Percentiles rank a stretch among this genome's conserved stretches.
phyloP scores from a whole-genome alignment of 768 basidiomycete genomes.

The Fomitopsis serialis region DNA sequence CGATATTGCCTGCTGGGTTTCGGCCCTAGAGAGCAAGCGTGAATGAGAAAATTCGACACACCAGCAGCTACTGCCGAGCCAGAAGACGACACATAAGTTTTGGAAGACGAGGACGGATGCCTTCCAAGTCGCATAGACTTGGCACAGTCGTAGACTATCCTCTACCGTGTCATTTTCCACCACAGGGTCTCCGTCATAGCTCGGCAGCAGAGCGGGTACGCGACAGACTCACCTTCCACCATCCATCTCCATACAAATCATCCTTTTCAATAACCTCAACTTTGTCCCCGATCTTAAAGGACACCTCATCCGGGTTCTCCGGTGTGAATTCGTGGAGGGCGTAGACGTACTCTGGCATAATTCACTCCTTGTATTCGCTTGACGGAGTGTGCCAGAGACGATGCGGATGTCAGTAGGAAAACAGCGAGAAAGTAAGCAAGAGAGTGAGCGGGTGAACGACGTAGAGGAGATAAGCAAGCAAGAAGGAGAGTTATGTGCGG shows the following conservation, averaged over 20 bases:
- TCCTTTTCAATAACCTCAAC: conserved; percentile 93
- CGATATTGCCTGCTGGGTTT: conserved; percentile 75
- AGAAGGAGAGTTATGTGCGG: background rate
- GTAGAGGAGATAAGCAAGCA: background rate
- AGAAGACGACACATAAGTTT: background rate
- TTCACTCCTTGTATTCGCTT: too few relatives aligned
- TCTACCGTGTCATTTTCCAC: too few relatives aligned
- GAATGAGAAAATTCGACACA: too few relatives aligned
- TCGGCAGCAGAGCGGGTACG: too few relatives aligned
- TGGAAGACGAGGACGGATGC: background rate
- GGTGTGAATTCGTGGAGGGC: conserved; percentile 85
- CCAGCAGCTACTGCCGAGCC: too few relatives aligned
- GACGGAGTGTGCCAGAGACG: background rate
- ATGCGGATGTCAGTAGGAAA: background rate
- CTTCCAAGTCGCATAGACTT: background rate
- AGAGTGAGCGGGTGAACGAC: background rate
- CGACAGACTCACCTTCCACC: conserved; percentile 74
- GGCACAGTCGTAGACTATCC: too few relatives aligned
- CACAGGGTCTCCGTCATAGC: background rate
- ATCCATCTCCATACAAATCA: conserved; percentile 89
- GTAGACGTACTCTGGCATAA: conserved; percentile 81
- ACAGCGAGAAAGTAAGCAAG: background rate
- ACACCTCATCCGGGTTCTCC: conserved; percentile 91
- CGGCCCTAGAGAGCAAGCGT: conserved; percentile 51
- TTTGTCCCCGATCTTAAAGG: conserved; percentile 78